phyloP scores from a whole-genome alignment of 352 stramenopile species.

The Pythium phragmitis region DNA sequence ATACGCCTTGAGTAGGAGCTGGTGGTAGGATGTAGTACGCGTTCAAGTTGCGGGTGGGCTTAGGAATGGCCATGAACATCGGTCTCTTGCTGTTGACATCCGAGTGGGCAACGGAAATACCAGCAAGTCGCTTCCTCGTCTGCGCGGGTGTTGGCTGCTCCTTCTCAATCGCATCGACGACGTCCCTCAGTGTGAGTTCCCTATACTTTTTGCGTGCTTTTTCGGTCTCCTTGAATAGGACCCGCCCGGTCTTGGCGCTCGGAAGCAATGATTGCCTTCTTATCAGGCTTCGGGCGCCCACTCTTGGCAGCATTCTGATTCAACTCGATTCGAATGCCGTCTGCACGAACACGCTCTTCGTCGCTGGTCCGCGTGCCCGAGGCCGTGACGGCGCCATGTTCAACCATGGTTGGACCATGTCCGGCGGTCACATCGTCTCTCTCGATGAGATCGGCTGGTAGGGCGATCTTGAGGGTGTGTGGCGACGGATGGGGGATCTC shows the following conservation, averaged over 20 bases:
- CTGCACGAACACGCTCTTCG: too few relatives aligned
- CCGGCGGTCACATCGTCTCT: background rate
- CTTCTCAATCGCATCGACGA: background rate
- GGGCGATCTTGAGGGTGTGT: background rate
- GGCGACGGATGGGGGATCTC: background rate
- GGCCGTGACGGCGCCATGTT: too few relatives aligned
- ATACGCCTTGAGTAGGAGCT: background rate
- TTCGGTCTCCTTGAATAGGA: conserved; percentile 4
- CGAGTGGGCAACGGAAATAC: background rate
- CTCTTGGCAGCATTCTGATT: background rate
- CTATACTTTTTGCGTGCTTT: background rate
- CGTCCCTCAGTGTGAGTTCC: background rate
- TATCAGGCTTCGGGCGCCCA: background rate
- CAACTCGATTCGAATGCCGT: background rate
- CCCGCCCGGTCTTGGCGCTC: background rate
- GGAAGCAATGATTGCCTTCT: background rate
- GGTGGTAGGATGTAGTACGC: background rate
- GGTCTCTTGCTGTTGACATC: background rate
- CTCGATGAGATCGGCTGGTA: background rate
- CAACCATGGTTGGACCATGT: conserved; percentile 3
- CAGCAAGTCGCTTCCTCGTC: background rate
- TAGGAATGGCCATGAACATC: background rate
- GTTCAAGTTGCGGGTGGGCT: background rate
- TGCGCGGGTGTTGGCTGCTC: background rate
- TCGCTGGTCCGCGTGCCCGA: too few relatives aligned